A percentile compares a stretch with the other conserved stretches of the same genome.
phyloP scores from a whole-genome alignment of 2,329 filamentous ascomycete genomes.

The Venturia oleaginea region DNA sequence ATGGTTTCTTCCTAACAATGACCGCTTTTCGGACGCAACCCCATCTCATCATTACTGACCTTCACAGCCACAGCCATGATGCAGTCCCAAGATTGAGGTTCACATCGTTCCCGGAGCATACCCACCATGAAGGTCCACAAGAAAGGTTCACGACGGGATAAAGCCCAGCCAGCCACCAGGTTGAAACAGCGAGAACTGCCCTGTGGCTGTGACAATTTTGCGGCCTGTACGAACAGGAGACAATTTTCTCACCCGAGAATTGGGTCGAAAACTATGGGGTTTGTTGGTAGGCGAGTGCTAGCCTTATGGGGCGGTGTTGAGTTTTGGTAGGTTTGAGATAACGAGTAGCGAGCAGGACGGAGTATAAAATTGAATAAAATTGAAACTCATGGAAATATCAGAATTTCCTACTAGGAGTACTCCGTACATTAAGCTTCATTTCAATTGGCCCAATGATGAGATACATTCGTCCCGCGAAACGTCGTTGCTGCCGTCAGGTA shows the following conservation, averaged over 20 bases:
- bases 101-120: background rate
- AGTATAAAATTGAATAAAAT: background rate
- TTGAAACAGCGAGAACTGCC: background rate
- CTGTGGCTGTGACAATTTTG: background rate
- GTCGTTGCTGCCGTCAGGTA: background rate
- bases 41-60: background rate
- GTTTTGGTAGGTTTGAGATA: background rate
- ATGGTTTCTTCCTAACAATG: background rate
- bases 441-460: background rate
- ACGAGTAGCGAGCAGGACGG: background rate
- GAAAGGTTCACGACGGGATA: background rate
- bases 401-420: no score
- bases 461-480: background rate
- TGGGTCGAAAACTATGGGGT: background rate
- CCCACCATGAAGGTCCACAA: background rate
- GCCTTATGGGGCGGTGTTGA: background rate
- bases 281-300: background rate
- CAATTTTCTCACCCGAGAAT: background rate
- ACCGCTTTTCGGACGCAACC: background rate
- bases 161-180: background rate
- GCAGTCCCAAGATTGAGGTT: background rate
- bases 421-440: background rate
- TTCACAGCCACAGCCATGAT: background rate
- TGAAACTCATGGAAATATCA: background rate
- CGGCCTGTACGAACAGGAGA: background rate